Conservation (phyloP, 1,139 yeast genomes). For the Pneumocystis oryctolagi region DNA sequence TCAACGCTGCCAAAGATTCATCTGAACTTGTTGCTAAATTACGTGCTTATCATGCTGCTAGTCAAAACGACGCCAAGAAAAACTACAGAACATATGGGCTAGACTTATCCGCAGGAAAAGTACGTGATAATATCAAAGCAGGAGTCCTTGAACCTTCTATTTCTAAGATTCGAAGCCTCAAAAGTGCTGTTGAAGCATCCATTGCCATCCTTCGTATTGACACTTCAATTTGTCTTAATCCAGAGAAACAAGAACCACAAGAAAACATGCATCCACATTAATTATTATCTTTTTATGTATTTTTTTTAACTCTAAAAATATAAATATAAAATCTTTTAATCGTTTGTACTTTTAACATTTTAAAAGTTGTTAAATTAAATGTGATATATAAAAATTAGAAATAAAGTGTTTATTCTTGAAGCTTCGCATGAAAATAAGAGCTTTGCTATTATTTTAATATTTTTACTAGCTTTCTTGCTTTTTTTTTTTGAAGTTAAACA, state of each 20-base stretch:
- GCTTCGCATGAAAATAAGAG: background rate
- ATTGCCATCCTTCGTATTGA: conserved; percentile 94
- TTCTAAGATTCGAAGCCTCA: conserved; percentile 79
- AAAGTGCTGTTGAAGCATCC: conserved; percentile 95
- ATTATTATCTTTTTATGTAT: background rate
- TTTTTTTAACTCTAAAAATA: background rate
- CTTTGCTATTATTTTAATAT: background rate
- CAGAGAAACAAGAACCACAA: conserved; percentile 73
- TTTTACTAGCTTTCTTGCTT: background rate
- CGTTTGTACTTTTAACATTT: background rate
- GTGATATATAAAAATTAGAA: background rate
- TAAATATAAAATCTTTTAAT: background rate
- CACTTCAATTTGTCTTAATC: conserved; percentile 94
- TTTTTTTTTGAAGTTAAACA: background rate
- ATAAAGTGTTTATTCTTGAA: background rate
- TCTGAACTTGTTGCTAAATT: conserved; percentile 87
- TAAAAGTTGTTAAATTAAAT: background rate
- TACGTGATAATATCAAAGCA: conserved; percentile 64
- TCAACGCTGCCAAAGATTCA: conserved; percentile 94
- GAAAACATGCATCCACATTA: conserved; percentile 42
- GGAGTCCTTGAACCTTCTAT: conserved; percentile 95
- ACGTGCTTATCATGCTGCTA: conserved; percentile 91
- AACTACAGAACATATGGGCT: conserved; percentile 82
- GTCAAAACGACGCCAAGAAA: conserved; percentile 77
- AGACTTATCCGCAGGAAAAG: conserved; percentile 79